A percentile compares a stretch with the other conserved stretches of the same genome.
phyloP scores from a whole-genome alignment of 305 asterid genomes.

The Nicotiana rustica region DNA sequence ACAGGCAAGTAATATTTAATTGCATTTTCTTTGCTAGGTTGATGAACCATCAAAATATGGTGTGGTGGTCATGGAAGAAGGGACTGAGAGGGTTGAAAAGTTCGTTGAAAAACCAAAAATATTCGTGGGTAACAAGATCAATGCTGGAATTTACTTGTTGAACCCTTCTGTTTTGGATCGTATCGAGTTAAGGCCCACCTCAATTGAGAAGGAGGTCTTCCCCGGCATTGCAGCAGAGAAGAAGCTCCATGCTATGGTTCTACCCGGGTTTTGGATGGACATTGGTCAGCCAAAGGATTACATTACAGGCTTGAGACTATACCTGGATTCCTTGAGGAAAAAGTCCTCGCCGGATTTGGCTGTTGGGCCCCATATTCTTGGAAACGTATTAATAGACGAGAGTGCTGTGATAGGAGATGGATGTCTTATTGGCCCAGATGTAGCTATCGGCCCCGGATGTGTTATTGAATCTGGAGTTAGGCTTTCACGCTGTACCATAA shows the following conservation, averaged over 20 bases:
- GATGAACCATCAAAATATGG: slow-evolving; percentile 94
- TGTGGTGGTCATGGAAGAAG: slow-evolving; percentile 80
- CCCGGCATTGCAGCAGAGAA: slow-evolving; percentile 75
- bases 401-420: slow-evolving; percentile 85
- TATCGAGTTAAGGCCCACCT: slow-evolving; percentile 80
- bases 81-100: slow-evolving; percentile 77
- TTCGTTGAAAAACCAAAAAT: slow-evolving; percentile 93
- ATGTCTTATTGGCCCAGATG: slow-evolving; percentile 93
- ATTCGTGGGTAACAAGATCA: slow-evolving; percentile 88
- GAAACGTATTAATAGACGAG: slow-evolving; percentile 81
- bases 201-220: slow-evolving; percentile 88
- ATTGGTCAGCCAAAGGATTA: slow-evolving; percentile 90
- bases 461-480: slow-evolving; percentile 85
- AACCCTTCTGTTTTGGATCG: slow-evolving; percentile 85
- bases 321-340: slow-evolving; percentile 75
- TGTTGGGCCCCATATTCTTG: slow-evolving; percentile 67
- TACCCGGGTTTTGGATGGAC: slow-evolving; percentile 97
- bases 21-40: slow-evolving; percentile 54
- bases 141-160: slow-evolving; percentile 89
- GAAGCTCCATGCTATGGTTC: slow-evolving; percentile 78
- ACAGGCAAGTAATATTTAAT: slow-evolving; percentile 2
- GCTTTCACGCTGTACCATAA: slow-evolving; percentile 83
- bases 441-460: slow-evolving; percentile 86
- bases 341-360: slow-evolving; percentile 71
- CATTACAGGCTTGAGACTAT: slow-evolving; percentile 77